Evolutionary conservation across 257 asterid species (phyloP).

Genomic region (Lantana camara): DNA sequence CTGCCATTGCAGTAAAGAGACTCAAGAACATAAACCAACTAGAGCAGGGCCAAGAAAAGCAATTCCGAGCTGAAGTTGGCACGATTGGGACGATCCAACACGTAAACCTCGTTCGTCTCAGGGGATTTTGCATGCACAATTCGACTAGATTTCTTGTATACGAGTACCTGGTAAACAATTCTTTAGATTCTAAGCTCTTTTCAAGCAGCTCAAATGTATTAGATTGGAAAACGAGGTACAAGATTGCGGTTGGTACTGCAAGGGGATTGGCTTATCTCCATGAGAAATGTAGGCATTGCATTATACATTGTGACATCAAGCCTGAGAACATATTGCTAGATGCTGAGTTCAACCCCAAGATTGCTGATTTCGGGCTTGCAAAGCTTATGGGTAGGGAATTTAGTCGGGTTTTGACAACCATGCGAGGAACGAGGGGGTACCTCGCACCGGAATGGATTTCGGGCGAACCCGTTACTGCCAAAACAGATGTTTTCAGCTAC

Average conservation of each 20-base stretch:
- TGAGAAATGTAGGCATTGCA: conserved; percentile 48
- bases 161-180: conserved; percentile 50
- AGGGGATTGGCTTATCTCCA: conserved; percentile 63
- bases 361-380: conserved; percentile 63
- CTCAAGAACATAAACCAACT: conserved; percentile 49
- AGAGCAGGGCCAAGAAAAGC: conserved; percentile 46
- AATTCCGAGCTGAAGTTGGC: conserved; percentile 59
- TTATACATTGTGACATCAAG: conserved; percentile 41
- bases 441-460: conserved; percentile 20
- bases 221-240: conserved; percentile 48
- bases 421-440: conserved; percentile 11
- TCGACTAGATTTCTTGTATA: conserved; percentile 44
- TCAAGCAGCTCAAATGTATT: conserved; percentile 33
- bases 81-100: conserved; percentile 63
- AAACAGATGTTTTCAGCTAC: conserved; percentile 17
- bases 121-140: conserved; percentile 56
- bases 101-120: conserved; percentile 52
- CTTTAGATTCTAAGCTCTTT: conserved; percentile 49
- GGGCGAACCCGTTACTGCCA: conserved; percentile 12
- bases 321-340: conserved; percentile 54
- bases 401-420: conserved; percentile 11
- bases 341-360: conserved; percentile 48
- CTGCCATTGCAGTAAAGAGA: conserved; percentile 51
- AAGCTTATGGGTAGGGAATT: conserved; percentile 47
- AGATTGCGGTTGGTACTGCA: conserved; percentile 56